Evolutionary conservation across 164 flowering plant genomes (phyloP).

Genomic region (Dillenia turbinata): DNA sequence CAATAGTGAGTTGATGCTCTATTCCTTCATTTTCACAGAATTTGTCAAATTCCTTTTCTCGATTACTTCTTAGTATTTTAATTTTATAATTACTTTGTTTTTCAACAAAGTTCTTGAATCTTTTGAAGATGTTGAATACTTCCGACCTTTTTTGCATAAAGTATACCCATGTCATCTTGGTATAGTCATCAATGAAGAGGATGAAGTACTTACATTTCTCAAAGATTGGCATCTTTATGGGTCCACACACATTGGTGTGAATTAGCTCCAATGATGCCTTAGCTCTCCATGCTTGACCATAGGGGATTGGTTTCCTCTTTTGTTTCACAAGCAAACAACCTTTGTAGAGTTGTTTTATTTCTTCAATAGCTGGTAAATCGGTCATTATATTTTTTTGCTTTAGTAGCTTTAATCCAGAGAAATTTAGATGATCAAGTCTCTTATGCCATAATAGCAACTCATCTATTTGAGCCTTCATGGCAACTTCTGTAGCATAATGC

Average conservation of each 20-base stretch:
- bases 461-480: neutral
- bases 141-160: constrained; percentile 1
- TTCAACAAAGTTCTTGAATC: too few species aligned
- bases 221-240: neutral
- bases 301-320: neutral
- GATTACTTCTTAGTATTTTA: too few species aligned
- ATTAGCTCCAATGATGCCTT: neutral
- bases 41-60: too few species aligned
- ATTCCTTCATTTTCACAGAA: too few species aligned
- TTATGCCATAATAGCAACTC: neutral
- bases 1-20: neutral
- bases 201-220: neutral
- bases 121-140: constrained; percentile 1
- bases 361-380: neutral
- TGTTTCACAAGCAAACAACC: too few species aligned
- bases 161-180: constrained; percentile 1
- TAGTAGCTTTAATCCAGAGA: neutral
- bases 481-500: neutral
- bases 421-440: neutral
- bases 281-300: neutral
- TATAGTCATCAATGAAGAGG: neutral
- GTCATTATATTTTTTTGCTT: neutral
- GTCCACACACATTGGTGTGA: constrained; percentile 4
- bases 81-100: too few species aligned
- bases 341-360: too few species aligned